Percentiles rank a stretch among this genome's conserved stretches.
Conservation (phyloP, 2,329 filamentous ascomycete genomes). For the Kalmusia sp. region DNA sequence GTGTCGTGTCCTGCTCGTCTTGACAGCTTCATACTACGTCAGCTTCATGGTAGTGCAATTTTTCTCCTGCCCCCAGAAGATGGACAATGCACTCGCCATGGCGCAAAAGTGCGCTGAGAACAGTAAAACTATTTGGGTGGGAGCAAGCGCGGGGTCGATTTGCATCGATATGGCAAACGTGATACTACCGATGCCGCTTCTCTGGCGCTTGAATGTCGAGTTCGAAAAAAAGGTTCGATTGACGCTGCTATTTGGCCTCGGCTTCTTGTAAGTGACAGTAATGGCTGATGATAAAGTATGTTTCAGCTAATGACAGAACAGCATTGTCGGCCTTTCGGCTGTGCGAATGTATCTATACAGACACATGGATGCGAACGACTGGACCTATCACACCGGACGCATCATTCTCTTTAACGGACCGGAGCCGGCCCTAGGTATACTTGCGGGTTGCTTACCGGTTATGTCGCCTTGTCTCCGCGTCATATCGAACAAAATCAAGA, state of each 20-base stretch:
- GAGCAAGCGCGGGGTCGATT: neutral
- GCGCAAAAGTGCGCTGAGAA: neutral
- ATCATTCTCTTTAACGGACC: conserved; percentile 5
- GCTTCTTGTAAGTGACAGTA: neutral
- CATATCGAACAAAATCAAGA: conserved; percentile 1
- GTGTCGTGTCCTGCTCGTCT: neutral
- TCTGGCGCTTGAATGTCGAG: neutral
- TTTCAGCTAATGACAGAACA: neutral
- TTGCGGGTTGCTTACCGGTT: neutral
- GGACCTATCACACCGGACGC: conserved; percentile 1
- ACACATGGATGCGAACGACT: neutral
- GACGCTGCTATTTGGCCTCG: neutral
- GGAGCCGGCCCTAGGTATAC: conserved; percentile 3
- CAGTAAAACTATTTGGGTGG: conserved; percentile 1
- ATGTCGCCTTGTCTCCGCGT: conserved; percentile 6
- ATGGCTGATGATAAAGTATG: neutral
- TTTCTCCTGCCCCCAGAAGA: neutral
- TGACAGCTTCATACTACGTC: neutral
- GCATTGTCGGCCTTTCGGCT: neutral
- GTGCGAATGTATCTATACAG: conserved; percentile 3
- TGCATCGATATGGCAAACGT: conserved; percentile 4
- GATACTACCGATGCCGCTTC: neutral
- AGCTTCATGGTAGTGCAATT: neutral
- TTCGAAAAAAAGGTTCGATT: neutral
- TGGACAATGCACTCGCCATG: conserved; percentile 3